Base-by-base conservation (phyloP, 179 eudicot species). In the Nepenthes alata region DNA sequence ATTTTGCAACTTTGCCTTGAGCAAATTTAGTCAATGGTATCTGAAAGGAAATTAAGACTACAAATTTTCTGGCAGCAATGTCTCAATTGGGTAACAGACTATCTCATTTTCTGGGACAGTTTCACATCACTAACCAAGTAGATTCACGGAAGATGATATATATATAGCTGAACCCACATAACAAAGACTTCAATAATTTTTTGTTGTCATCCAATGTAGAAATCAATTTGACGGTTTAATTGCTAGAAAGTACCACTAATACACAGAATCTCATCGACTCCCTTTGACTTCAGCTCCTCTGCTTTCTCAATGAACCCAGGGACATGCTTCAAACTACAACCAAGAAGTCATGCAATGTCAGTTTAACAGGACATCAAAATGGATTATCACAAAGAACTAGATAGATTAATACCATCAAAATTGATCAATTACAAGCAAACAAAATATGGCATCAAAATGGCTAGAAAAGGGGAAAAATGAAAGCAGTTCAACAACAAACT, bases 281-380 rank as follows among this genome's bases (percentile, higher is more conserved):
- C 97, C 88, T 87, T 87, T 4, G 97, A 75, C 71, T 89, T 86
- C 50, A 89, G 69, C 70, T 86, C 95, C 64, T 79, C 88, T 7
- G 90, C 86, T 57, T 75, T 82, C 72, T 89, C 89, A 53, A 89
- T 69, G 67, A 84, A 89, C 41, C 91, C 87, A 4, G 95, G 97
- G 34, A 89, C 91, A 72, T 89, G 96, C 79, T 79, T 79, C 83
- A 69, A 65, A 68, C 96, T 89, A 70, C 56, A 58, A 48, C 12
- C 45, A 41, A 35, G 11, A 41, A 58, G 8, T 11, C 9, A 9
- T 15, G 52, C 49, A 34, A 39, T 37, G 53, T 58, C 36, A 65
- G 15, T 64, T 57, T 12, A 55, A 25, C 45, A 41, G 45, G 6
- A 25, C 25, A 25, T 25, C 25, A 37, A 58, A 55, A 34, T 47